Conservation (phyloP, 2,329 filamentous ascomycete species). For the Fusarium cicatricum region DNA sequence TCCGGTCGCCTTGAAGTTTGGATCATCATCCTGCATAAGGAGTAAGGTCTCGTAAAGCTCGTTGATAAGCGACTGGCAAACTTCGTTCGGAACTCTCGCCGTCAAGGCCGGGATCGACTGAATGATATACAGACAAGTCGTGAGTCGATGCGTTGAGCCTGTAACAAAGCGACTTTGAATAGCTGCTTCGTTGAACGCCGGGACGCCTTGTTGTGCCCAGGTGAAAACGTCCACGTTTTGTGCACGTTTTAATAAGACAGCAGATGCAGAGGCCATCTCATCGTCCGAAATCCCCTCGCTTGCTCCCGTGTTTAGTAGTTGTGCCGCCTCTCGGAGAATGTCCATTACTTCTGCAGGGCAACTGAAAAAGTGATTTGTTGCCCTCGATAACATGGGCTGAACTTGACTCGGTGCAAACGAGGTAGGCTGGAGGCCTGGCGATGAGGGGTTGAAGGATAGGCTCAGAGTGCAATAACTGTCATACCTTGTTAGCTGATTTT, state of each 20-base stretch:
- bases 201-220: constrained; percentile 51
- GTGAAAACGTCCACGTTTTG: constrained; percentile 49
- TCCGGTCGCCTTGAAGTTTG: constrained; percentile 62
- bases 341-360: constrained; percentile 54
- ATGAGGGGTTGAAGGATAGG: constrained; percentile 51
- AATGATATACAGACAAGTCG: constrained; percentile 56
- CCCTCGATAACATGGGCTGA: constrained; percentile 47
- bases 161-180: constrained; percentile 50
- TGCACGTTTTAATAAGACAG: constrained; percentile 48
- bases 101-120: constrained; percentile 47
- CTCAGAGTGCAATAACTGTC: constrained; percentile 54
- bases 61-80: constrained; percentile 47
- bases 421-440: constrained; percentile 40
- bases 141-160: constrained; percentile 52
- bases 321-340: constrained; percentile 52
- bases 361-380: constrained; percentile 57
- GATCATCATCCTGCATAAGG: constrained; percentile 56
- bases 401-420: constrained; percentile 48
- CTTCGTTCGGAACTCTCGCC: constrained; percentile 26
- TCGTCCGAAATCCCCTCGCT: constrained; percentile 35
- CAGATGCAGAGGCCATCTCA: constrained; percentile 39
- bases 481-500: background rate
- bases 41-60: constrained; percentile 59
- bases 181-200: constrained; percentile 44
- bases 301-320: constrained; percentile 45